Evolutionary conservation across 306 rosid species (phyloP).

Genomic region (Vicia faba): DNA sequence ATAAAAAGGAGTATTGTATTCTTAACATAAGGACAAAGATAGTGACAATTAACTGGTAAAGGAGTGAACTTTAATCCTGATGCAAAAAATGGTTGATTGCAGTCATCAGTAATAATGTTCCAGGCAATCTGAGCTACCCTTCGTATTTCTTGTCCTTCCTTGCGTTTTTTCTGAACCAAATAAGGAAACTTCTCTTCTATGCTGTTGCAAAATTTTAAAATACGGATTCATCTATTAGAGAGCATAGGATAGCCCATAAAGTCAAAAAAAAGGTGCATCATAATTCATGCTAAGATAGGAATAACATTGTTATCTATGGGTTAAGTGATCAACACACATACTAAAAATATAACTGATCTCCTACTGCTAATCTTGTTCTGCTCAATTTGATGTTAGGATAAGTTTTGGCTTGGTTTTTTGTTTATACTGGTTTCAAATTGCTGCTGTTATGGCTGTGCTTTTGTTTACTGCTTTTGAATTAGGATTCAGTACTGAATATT

Average conservation of each 20-base stretch:
- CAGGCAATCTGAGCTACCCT: constrained; percentile 94
- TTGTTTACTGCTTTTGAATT: constrained; percentile 1
- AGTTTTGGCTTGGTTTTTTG: background rate
- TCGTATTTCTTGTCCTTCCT: constrained; percentile 91
- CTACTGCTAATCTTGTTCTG: background rate
- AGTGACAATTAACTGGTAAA: constrained; percentile 69
- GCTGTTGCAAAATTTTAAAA: constrained; percentile 56
- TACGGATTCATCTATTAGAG: constrained; percentile 30
- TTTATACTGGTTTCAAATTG: background rate
- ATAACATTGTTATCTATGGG: background rate
- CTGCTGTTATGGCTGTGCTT: background rate
- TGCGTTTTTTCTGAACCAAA: constrained; percentile 69
- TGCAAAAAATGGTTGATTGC: constrained; percentile 73
- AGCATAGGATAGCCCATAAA: constrained; percentile 27
- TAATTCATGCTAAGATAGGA: constrained; percentile 8
- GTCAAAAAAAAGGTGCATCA: constrained; percentile 29
- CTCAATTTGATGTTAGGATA: background rate
- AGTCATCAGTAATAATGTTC: constrained; percentile 61
- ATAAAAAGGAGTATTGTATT: constrained; percentile 11
- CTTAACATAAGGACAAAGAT: constrained; percentile 38
- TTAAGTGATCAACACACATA: background rate
- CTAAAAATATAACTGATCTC: background rate
- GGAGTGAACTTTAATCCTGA: constrained; percentile 86
- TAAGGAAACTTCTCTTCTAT: constrained; percentile 81
- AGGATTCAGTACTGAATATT: background rate